phyloP scores from a whole-genome alignment of 2,329 filamentous ascomycete species.

The Kalmusia sp. region DNA sequence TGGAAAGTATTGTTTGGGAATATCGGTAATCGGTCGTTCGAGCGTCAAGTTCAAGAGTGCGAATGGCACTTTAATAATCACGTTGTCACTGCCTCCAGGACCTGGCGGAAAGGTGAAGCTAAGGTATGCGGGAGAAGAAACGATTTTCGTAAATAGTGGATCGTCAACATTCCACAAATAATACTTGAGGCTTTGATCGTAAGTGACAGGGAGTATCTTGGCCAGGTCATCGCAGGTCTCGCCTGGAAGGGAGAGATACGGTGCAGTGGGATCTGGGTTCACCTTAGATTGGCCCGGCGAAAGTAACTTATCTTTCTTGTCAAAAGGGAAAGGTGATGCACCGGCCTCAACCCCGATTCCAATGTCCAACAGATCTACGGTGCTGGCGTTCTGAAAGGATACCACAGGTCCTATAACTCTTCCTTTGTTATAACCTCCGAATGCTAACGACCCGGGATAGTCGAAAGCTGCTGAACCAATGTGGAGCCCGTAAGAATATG shows the following conservation, averaged over 20 bases:
- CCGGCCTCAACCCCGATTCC: constrained; percentile 51
- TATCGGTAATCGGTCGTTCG: constrained; percentile 43
- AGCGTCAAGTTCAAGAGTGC: constrained; percentile 48
- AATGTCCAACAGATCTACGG: constrained; percentile 48
- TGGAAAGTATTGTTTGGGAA: constrained; percentile 52
- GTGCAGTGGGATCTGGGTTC: constrained; percentile 25
- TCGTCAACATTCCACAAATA: constrained; percentile 38
- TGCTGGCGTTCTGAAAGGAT: constrained; percentile 20
- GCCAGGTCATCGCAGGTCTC: constrained; percentile 37
- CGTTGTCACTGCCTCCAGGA: constrained; percentile 23
- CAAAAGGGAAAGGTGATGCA: constrained; percentile 48
- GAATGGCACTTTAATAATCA: constrained; percentile 55
- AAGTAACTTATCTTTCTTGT: constrained; percentile 20
- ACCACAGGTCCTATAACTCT: constrained; percentile 36
- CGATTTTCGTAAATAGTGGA: constrained; percentile 45
- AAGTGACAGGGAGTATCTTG: constrained; percentile 32
- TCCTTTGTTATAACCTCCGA: constrained; percentile 47
- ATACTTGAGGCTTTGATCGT: constrained; percentile 22
- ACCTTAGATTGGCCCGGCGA: constrained; percentile 2
- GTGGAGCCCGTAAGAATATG: constrained; percentile 41
- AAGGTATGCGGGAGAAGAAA: constrained; percentile 52
- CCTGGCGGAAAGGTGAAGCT: constrained; percentile 49
- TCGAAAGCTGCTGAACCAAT: constrained; percentile 39
- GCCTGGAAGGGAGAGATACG: constrained; percentile 34
- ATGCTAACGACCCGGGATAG: constrained; percentile 35